A percentile compares a stretch with the other conserved stretches of the same genome.
These are phyloP conservation scores for Paramecium primaurelia DNA, from an alignment of 73 alveolate genomes.

Conservation along the genomic window DNA sequence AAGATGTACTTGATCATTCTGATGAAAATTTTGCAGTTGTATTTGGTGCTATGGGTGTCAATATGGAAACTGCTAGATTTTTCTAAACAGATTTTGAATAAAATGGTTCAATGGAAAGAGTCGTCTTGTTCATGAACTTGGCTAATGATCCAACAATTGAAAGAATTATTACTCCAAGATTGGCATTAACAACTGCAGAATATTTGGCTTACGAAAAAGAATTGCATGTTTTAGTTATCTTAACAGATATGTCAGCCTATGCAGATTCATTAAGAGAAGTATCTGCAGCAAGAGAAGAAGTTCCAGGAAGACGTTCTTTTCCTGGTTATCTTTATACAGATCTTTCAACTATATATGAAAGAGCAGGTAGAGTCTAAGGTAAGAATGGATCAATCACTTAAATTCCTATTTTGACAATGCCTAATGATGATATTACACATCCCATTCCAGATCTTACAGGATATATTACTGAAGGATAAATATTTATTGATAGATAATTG, in stretches of 20 bases:
- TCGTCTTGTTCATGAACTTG: constrained; percentile 98
- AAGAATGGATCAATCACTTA: constrained; percentile 93
- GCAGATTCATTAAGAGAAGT: constrained; percentile 99
- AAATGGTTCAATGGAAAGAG: constrained; percentile 99
- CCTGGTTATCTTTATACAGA: constrained; percentile 99
- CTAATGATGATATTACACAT: constrained; percentile 99
- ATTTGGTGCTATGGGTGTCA: constrained; percentile 99
- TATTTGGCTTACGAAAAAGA: constrained; percentile 98
- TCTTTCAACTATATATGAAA: constrained; percentile 98
- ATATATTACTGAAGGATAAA: constrained; percentile 98
- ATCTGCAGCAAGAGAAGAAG: constrained; percentile 99
- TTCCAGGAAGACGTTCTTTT: constrained; percentile 99
- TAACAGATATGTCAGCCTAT: constrained; percentile 99
- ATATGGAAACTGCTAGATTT: constrained; percentile 99
- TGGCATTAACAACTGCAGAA: constrained; percentile 99
- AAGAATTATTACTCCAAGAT: constrained; percentile 98
- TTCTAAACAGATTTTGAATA: constrained; percentile 99
- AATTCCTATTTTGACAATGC: constrained; percentile 99
- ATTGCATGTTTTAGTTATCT: constrained; percentile 96
- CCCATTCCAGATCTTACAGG: constrained; percentile 99
- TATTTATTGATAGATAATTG: constrained; percentile 97
- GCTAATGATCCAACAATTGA: constrained; percentile 97
- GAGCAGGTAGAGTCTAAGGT: constrained; percentile 99
- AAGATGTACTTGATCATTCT: constrained; percentile 96
- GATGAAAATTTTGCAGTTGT: constrained; percentile 99